A percentile compares a stretch with the other conserved stretches of the same genome.
phyloP scores from a whole-genome alignment of 169 alveolate genomes.

The Plasmodium relictum region DNA sequence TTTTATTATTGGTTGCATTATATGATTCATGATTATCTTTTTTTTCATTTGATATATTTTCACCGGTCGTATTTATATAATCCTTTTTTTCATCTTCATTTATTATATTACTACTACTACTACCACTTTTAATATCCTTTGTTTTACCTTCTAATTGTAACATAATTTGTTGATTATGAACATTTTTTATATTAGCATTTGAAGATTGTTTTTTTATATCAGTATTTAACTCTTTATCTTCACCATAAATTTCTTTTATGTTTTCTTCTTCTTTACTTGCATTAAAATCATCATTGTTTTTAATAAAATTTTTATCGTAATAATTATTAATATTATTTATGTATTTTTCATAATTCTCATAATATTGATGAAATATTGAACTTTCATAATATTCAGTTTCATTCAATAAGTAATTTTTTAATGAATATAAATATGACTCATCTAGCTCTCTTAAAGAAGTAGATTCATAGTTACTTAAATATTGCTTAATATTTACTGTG shows the following conservation, averaged over 20 bases:
- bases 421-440: conserved; percentile 44
- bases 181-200: no score
- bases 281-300: neutral
- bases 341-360: conserved; percentile 8
- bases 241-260: no score
- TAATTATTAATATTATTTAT: neutral
- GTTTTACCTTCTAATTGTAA: neutral
- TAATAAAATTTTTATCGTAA: neutral
- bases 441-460: conserved; percentile 59
- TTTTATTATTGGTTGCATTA: no score
- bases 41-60: no score
- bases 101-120: no score
- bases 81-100: no score
- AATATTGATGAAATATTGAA: neutral
- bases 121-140: no score
- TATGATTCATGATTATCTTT: no score
- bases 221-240: no score
- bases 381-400: conserved; percentile 11
- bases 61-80: no score
- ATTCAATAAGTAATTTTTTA: conserved; percentile 27
- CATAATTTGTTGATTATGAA: neutral
- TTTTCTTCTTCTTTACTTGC: neutral
- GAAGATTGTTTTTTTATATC: no score
- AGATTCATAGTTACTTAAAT: conserved; percentile 15
- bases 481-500: conserved; percentile 22